phyloP scores from a whole-genome alignment of 306 rosid species.

The Ziziphus jujuba region DNA sequence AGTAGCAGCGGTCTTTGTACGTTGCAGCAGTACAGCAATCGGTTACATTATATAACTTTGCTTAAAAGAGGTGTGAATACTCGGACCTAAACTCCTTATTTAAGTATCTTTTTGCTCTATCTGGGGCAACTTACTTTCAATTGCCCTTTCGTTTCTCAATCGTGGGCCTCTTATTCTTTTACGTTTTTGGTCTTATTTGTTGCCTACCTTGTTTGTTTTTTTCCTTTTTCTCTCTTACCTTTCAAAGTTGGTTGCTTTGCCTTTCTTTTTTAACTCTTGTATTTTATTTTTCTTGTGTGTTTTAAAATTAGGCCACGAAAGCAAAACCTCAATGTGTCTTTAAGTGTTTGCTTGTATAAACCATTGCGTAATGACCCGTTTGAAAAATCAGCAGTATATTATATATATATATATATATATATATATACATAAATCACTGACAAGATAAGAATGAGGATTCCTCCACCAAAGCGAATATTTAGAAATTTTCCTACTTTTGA shows the following conservation, averaged over 20 bases:
- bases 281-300: constrained; percentile 18
- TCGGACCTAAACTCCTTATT: constrained; percentile 40
- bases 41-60: constrained; percentile 35
- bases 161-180: constrained; percentile 44
- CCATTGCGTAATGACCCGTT: constrained; percentile 26
- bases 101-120: constrained; percentile 7
- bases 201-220: constrained; percentile 13
- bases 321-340: constrained; percentile 22
- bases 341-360: constrained; percentile 34
- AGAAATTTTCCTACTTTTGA: constrained; percentile 37
- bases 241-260: constrained; percentile 38
- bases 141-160: constrained; percentile 31
- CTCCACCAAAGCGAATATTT: constrained; percentile 45
- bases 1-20: constrained; percentile 15
- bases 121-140: too few relatives aligned
- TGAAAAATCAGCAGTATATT: constrained; percentile 4
- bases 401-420: not conserved
- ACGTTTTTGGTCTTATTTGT: constrained; percentile 45
- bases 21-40: constrained; percentile 16
- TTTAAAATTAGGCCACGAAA: constrained; percentile 40
- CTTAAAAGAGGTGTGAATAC: constrained; percentile 50
- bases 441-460: constrained; percentile 44
- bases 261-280: constrained; percentile 11
- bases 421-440: not conserved
- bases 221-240: constrained; percentile 15